phyloP scores from a whole-genome alignment of 495 filamentous ascomycete species.

The Lasiosphaeris hirsuta region DNA sequence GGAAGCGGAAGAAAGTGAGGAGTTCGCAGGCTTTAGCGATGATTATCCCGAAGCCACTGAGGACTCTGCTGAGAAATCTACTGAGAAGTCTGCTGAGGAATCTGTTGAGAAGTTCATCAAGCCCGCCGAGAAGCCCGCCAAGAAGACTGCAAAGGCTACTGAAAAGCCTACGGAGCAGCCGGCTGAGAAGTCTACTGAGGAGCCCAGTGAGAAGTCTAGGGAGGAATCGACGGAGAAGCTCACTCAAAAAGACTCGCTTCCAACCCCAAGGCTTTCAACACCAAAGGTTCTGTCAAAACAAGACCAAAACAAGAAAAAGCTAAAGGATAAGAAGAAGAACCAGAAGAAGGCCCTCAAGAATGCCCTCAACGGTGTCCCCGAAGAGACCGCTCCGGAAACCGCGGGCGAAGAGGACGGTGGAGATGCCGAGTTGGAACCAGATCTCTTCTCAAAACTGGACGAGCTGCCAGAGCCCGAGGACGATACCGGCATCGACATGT shows the following conservation, averaged over 20 bases:
- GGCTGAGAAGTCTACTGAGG: background rate
- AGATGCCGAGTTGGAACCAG: constrained; percentile 39
- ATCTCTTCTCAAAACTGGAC: constrained; percentile 39
- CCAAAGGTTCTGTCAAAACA: background rate
- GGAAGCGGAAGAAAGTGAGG: constrained; percentile 26
- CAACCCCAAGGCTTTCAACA: too few species aligned
- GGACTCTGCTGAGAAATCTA: background rate
- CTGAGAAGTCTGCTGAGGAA: background rate
- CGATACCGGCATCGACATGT: constrained; percentile 55
- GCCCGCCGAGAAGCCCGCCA: background rate
- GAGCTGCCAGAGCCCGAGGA: constrained; percentile 38
- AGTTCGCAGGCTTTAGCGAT: constrained; percentile 57
- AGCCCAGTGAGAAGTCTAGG: too few species aligned
- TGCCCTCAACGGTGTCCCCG: constrained; percentile 14
- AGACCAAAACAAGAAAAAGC: constrained; percentile 7
- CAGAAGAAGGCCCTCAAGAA: constrained; percentile 30
- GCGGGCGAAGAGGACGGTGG: constrained; percentile 30
- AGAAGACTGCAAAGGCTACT: background rate
- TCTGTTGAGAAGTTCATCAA: background rate
- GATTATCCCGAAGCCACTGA: constrained; percentile 16
- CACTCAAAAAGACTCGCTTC: background rate
- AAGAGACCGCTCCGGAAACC: constrained; percentile 36
- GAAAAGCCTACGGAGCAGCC: background rate
- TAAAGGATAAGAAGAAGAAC: constrained; percentile 25
- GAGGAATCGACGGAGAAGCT: background rate